phyloP scores from a whole-genome alignment of 306 rosid species.

The Myrica gale region DNA sequence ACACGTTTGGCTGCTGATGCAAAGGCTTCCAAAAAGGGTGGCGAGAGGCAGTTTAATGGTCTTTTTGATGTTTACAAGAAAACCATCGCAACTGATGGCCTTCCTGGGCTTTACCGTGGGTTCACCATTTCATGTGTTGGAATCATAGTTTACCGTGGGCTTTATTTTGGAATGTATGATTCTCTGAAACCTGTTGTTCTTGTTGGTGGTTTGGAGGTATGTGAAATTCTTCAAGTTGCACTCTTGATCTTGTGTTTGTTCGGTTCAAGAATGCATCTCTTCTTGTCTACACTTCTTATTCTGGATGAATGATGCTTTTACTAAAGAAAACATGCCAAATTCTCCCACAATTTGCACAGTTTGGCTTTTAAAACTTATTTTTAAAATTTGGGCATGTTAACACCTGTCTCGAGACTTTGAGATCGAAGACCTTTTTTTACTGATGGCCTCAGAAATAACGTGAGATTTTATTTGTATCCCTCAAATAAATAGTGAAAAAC shows the following conservation, averaged over 20 bases:
- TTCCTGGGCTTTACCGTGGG: conserved; percentile 88
- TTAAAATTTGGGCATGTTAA: no score
- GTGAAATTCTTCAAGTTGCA: conserved; percentile 13
- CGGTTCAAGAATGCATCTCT: neutral
- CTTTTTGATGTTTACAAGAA: conserved; percentile 76
- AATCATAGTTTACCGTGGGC: conserved; percentile 87
- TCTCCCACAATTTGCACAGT: no score
- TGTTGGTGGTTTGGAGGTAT: conserved; percentile 73
- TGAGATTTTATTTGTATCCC: no score
- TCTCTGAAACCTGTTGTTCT: conserved; percentile 81
- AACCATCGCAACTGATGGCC: conserved; percentile 72
- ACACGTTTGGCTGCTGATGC: conserved; percentile 82
- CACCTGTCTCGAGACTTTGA: no score
- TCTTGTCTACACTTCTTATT: neutral
- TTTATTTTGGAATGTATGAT: conserved; percentile 88
- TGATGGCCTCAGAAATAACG: no score
- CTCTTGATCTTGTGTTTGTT: neutral
- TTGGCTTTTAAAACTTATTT: no score
- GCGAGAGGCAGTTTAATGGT: conserved; percentile 90
- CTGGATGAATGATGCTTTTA: neutral
- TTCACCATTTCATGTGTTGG: conserved; percentile 79
- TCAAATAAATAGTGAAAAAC: no score
- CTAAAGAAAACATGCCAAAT: no score
- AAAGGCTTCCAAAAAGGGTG: conserved; percentile 81
- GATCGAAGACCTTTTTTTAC: no score